phyloP scores from a whole-genome alignment of 1,139 yeast genomes.

The Arxiozyma heterogenica region DNA sequence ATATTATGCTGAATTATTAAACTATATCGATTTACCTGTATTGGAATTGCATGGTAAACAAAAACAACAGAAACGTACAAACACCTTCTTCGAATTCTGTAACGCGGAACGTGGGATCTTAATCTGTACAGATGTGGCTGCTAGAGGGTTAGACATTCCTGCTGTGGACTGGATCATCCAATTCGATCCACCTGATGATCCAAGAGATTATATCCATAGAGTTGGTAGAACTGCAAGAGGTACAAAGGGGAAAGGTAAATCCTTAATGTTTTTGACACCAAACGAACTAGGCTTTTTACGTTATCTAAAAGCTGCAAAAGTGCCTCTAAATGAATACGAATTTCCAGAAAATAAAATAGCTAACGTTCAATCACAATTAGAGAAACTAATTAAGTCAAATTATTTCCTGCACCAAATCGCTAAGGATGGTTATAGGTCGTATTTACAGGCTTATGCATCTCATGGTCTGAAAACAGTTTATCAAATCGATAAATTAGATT shows the following conservation, averaged over 20 bases:
- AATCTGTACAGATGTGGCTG: constrained; percentile 96
- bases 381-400: constrained; percentile 82
- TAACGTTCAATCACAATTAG: constrained; percentile 87
- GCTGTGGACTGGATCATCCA: constrained; percentile 97
- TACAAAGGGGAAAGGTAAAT: constrained; percentile 80
- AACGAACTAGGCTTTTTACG: constrained; percentile 89
- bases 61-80: constrained; percentile 95
- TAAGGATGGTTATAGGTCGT: constrained; percentile 93
- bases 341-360: constrained; percentile 91
- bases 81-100: constrained; percentile 95
- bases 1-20: constrained; percentile 86
- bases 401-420: constrained; percentile 94
- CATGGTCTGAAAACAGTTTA: constrained; percentile 93
- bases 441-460: constrained; percentile 92
- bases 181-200: constrained; percentile 98
- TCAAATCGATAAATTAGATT: constrained; percentile 87
- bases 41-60: constrained; percentile 95
- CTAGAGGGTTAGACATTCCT: constrained; percentile 95
- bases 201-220: constrained; percentile 94
- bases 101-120: constrained; percentile 90
- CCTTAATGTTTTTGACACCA: constrained; percentile 90
- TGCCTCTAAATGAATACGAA: constrained; percentile 92
- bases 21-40: constrained; percentile 93
- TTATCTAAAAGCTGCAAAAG: constrained; percentile 92
- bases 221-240: constrained; percentile 99